Conservation (phyloP, 768 basidiomycete genomes). For the Ramaria sp. region DNA sequence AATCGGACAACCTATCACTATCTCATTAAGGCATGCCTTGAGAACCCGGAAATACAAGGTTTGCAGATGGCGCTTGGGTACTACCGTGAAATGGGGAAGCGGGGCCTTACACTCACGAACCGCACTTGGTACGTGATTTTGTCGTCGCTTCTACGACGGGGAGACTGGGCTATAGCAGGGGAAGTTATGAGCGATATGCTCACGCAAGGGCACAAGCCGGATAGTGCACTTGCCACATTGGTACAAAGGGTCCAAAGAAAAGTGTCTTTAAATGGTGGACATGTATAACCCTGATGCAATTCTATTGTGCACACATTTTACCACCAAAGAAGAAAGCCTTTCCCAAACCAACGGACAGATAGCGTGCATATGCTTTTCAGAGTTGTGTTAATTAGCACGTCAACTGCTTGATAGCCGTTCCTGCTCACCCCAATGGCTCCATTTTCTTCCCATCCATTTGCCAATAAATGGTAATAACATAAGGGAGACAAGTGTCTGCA, state of each 20-base stretch:
- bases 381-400: neutral
- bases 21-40: constrained; percentile 58
- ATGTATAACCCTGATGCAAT: neutral
- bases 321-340: constrained; percentile 53
- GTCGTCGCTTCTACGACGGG: constrained; percentile 45
- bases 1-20: constrained; percentile 67
- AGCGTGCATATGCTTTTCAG: constrained; percentile 55
- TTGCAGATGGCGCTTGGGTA: constrained; percentile 45
- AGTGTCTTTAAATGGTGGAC: neutral
- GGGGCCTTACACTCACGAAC: constrained; percentile 35
- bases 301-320: constrained; percentile 3
- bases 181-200: constrained; percentile 54
- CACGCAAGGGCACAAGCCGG: neutral
- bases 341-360: constrained; percentile 51
- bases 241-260: constrained; percentile 1
- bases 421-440: constrained; percentile 74
- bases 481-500: constrained; percentile 69
- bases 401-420: constrained; percentile 1
- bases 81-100: constrained; percentile 49
- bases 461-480: constrained; percentile 81
- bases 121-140: constrained; percentile 77
- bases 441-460: constrained; percentile 79
- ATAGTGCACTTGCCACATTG: neutral
- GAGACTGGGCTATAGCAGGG: constrained; percentile 51
- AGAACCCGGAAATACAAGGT: constrained; percentile 38